These are phyloP conservation scores for Silene noctiflora DNA, from an alignment of 179 eudicot species.

Conservation along the genomic window DNA sequence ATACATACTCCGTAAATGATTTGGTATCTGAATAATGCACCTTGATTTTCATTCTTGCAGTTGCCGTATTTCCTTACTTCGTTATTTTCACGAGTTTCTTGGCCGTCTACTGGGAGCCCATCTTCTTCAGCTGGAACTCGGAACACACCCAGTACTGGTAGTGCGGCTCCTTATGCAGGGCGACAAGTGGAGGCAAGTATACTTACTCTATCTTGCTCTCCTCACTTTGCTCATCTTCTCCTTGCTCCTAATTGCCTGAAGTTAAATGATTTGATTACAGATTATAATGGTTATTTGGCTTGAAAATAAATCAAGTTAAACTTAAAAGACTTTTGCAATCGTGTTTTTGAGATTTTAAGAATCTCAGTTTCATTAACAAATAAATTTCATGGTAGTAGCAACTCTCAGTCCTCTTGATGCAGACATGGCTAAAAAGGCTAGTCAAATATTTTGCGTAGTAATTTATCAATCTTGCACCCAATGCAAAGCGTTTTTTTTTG, in stretches of 20 bases:
- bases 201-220: background rate
- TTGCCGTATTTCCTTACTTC: conserved; percentile 75
- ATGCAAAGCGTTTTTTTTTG: too few relatives aligned
- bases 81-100: conserved; percentile 68
- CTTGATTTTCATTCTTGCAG: conserved; percentile 35
- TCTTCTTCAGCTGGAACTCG: conserved; percentile 56
- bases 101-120: conserved; percentile 60
- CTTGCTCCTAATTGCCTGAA: background rate
- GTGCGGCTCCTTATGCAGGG: conserved; percentile 45
- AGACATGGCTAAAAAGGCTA: too few relatives aligned
- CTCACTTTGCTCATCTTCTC: background rate
- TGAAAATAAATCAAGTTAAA: background rate
- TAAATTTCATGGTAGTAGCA: background rate
- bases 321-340: background rate
- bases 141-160: conserved; percentile 46
- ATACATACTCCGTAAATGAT: background rate
- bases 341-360: background rate
- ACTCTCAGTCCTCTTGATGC: background rate
- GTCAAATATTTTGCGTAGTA: too few relatives aligned
- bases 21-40: background rate
- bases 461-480: too few relatives aligned
- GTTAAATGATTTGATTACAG: background rate
- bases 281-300: background rate
- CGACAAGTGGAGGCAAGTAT: conserved; percentile 74
- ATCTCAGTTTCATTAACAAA: background rate